These are phyloP conservation scores for Hypoxylon sp. DNA, from an alignment of 2,329 filamentous ascomycete species.

Conservation along the genomic window DNA sequence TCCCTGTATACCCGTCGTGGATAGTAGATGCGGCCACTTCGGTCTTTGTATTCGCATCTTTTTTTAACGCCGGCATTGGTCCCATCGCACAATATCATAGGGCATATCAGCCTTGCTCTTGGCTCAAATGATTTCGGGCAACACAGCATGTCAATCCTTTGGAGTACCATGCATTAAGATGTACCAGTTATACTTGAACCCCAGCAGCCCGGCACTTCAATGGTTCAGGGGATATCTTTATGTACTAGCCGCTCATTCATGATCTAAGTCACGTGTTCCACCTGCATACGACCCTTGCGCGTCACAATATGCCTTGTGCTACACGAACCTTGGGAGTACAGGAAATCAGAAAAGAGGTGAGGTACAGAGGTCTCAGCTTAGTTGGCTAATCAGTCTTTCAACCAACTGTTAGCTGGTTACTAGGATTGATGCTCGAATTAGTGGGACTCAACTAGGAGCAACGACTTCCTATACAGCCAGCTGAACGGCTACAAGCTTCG, in stretches of 20 bases:
- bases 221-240: constrained; percentile 23
- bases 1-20: constrained; percentile 43
- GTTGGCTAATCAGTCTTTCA: constrained; percentile 23
- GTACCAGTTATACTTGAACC: constrained; percentile 30
- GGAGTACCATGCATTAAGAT: constrained; percentile 38
- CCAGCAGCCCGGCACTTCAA: constrained; percentile 35
- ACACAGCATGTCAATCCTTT: constrained; percentile 42
- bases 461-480: constrained; percentile 37
- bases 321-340: constrained; percentile 22
- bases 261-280: constrained; percentile 36
- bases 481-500: constrained; percentile 49
- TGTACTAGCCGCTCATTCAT: constrained; percentile 23
- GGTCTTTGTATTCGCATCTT: constrained; percentile 36
- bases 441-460: constrained; percentile 39
- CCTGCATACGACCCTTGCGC: constrained; percentile 40
- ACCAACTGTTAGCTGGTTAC: constrained; percentile 21
- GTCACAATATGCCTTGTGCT: constrained; percentile 35
- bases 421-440: constrained; percentile 15
- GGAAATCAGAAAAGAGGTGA: constrained; percentile 15
- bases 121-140: constrained; percentile 30
- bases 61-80: constrained; percentile 38
- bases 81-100: constrained; percentile 33
- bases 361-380: constrained; percentile 20
- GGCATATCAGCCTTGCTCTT: constrained; percentile 37
- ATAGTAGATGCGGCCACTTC: constrained; percentile 37